Conservation (phyloP, 2,329 filamentous ascomycete species). For the Ceratocystis smalleyi region DNA sequence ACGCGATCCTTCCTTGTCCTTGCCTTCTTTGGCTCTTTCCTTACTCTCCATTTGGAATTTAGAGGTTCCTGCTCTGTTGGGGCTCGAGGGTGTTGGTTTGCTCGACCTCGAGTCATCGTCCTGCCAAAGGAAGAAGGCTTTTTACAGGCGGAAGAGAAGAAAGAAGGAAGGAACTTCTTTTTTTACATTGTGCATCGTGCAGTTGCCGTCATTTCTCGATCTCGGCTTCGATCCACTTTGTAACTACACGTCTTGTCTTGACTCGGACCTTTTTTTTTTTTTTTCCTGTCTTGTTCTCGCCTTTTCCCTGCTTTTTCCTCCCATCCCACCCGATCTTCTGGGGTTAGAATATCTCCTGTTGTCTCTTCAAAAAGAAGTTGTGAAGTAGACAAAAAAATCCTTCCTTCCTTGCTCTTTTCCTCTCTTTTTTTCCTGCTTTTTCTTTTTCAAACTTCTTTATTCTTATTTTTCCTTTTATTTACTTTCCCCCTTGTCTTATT, state of each 20-base stretch:
- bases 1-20: neutral
- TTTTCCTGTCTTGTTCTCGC: neutral
- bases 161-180: neutral
- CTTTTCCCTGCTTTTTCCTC: neutral
- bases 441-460: neutral
- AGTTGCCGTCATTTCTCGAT: neutral
- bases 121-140: neutral
- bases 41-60: neutral
- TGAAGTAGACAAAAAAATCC: neutral
- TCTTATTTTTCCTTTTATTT: neutral
- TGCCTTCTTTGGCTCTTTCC: neutral
- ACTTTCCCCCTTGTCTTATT: neutral
- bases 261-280: neutral
- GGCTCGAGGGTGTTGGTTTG: too few species aligned
- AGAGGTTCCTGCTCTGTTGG: neutral
- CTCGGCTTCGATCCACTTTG: neutral
- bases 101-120: neutral
- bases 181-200: neutral
- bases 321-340: conserved; percentile 3
- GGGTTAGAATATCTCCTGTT: conserved; percentile 1
- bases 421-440: neutral
- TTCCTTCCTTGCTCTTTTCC: neutral
- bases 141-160: neutral
- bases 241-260: neutral
- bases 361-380: neutral